A percentile compares a stretch with the other conserved stretches of the same genome.
Evolutionary conservation across 345 rosid genomes (phyloP).

Genomic region (Streptanthus diversifolius): DNA sequence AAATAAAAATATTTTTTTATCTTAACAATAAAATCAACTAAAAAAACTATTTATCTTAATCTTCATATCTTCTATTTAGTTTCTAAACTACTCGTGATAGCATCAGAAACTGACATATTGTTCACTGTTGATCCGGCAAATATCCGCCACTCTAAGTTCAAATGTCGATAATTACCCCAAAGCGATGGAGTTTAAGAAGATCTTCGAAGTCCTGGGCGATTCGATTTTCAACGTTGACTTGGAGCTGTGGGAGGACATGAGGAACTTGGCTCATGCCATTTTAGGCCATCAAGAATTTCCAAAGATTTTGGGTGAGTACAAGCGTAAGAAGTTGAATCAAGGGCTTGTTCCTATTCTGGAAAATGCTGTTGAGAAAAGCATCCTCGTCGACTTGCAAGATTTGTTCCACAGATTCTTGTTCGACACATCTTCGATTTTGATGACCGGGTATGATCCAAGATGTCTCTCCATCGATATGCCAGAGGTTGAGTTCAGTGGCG

Average conservation of each 20-base stretch:
- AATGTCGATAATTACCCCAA: slow-evolving; percentile 31
- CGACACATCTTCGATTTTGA: slow-evolving; percentile 35
- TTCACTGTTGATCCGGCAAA: slow-evolving; percentile 32
- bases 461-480: slow-evolving; percentile 36
- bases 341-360: slow-evolving; percentile 30
- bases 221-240: slow-evolving; percentile 34
- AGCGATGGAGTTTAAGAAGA: slow-evolving; percentile 30
- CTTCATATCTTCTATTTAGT: no score
- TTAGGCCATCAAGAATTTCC: slow-evolving; percentile 14
- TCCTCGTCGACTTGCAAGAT: slow-evolving; percentile 36
- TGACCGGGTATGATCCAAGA: slow-evolving; percentile 41
- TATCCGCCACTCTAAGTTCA: slow-evolving; percentile 13
- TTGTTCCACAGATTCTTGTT: slow-evolving; percentile 39
- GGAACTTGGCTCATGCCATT: slow-evolving; percentile 18
- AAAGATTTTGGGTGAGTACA: slow-evolving; percentile 15
- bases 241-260: slow-evolving; percentile 29
- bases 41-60: no score
- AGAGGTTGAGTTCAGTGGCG: slow-evolving; percentile 17
- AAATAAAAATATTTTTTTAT: no score
- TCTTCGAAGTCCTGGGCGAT: slow-evolving; percentile 31
- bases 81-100: no score
- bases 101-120: slow-evolving; percentile 22
- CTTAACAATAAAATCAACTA: no score
- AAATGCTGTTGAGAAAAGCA: slow-evolving; percentile 3
- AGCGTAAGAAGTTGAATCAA: not conserved